These are phyloP conservation scores for Ogataea chonburiensis DNA, from an alignment of 805 yeast species.

Conservation along the genomic window DNA sequence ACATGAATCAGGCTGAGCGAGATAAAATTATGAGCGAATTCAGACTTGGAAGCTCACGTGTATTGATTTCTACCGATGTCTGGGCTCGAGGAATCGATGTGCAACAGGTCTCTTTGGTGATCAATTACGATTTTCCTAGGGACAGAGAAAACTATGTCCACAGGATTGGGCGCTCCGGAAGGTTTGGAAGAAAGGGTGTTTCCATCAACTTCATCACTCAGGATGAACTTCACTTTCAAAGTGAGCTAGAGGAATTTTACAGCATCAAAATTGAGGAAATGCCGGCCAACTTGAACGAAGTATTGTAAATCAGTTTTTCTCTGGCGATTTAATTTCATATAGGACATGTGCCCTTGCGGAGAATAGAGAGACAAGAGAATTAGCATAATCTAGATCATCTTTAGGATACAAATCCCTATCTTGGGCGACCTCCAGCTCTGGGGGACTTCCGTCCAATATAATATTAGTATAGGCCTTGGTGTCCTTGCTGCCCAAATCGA, in stretches of 20 bases:
- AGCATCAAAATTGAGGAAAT: conserved; percentile 87
- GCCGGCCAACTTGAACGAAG: conserved; percentile 55
- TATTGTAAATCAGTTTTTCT: conserved; percentile 21
- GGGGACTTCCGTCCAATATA: conserved; percentile 21
- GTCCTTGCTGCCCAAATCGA: conserved; percentile 12
- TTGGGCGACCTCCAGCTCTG: conserved; percentile 26
- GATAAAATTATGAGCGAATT: conserved; percentile 94
- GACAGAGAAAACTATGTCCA: conserved; percentile 93
- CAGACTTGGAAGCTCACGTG: conserved; percentile 91
- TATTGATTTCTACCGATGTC: conserved; percentile 88
- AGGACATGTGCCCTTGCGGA: conserved; percentile 1
- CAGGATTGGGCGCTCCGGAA: conserved; percentile 97
- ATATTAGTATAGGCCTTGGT: conserved; percentile 8
- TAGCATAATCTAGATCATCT: conserved; percentile 23
- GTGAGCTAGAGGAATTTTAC: conserved; percentile 88
- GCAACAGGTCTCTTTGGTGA: conserved; percentile 93
- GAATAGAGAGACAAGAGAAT: conserved; percentile 24
- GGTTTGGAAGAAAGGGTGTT: conserved; percentile 98
- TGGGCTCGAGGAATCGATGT: conserved; percentile 98
- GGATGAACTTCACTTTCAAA: conserved; percentile 69
- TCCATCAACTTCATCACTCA: conserved; percentile 91
- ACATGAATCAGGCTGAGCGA: conserved; percentile 91
- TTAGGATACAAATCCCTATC: conserved; percentile 24
- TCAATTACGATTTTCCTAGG: conserved; percentile 89
- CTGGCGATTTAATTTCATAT: background rate